Evolutionary conservation across 2,329 filamentous ascomycete genomes (phyloP).

Genomic region (Trichoderma sp.): DNA sequence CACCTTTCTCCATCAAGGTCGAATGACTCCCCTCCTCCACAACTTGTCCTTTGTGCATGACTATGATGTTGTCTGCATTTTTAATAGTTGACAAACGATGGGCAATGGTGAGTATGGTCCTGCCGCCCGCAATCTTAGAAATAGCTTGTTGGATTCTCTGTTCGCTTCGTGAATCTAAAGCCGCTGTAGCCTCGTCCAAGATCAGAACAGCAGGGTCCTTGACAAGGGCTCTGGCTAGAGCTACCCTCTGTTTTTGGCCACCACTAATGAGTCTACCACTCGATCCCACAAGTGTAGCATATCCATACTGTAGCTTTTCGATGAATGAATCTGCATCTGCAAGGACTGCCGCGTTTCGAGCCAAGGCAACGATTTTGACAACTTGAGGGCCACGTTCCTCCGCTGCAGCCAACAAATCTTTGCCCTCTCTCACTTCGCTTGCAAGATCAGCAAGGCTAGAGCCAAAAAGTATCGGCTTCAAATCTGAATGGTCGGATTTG

Average conservation of each 20-base stretch:
- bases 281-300: background rate
- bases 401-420: constrained; percentile 11
- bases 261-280: constrained; percentile 52
- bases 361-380: background rate
- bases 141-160: constrained; percentile 48
- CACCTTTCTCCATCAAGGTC: constrained; percentile 53
- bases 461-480: constrained; percentile 44
- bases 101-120: constrained; percentile 69
- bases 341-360: constrained; percentile 11
- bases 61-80: constrained; percentile 65
- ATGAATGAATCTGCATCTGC: constrained; percentile 9
- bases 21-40: constrained; percentile 64
- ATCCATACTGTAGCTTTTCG: constrained; percentile 37
- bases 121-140: constrained; percentile 36
- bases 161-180: constrained; percentile 43
- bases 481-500: constrained; percentile 48
- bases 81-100: constrained; percentile 62
- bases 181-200: constrained; percentile 67
- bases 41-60: constrained; percentile 60
- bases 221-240: constrained; percentile 63
- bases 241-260: constrained; percentile 62
- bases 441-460: constrained; percentile 49
- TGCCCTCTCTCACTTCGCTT: constrained; percentile 28
- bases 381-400: constrained; percentile 1
- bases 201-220: constrained; percentile 63